A percentile compares a stretch with the other conserved stretches of the same genome.
These are phyloP conservation scores for Cordyceps pruinosa DNA, from an alignment of 2,329 filamentous ascomycete genomes.

Conservation along the genomic window DNA sequence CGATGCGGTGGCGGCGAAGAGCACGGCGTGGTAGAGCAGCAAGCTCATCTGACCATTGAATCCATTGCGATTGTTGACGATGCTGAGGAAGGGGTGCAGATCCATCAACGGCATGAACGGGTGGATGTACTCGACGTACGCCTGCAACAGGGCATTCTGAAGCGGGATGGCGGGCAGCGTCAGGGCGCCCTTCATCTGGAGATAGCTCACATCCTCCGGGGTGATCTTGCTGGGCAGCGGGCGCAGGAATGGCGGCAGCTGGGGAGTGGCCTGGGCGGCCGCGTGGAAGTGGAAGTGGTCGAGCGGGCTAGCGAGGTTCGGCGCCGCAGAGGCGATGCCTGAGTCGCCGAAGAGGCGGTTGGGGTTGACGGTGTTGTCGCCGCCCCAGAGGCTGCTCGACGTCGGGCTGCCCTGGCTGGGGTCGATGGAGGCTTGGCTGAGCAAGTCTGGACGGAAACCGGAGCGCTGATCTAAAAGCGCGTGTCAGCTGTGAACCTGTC, in stretches of 20 bases:
- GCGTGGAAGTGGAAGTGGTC: constrained; percentile 21
- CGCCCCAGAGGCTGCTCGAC: constrained; percentile 18
- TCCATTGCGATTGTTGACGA: constrained; percentile 61
- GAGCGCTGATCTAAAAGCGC: constrained; percentile 11
- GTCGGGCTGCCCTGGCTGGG: constrained; percentile 10
- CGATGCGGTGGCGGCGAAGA: constrained; percentile 88
- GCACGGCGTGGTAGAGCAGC: constrained; percentile 85
- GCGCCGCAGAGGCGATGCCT: constrained; percentile 34
- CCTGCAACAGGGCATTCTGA: constrained; percentile 73
- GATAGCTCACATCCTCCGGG: constrained; percentile 74
- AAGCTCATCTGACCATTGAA: constrained; percentile 68
- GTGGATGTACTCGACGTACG: constrained; percentile 84
- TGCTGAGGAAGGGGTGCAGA: constrained; percentile 51
- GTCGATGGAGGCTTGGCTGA: constrained; percentile 6
- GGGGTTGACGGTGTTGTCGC: constrained; percentile 24
- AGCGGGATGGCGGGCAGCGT: constrained; percentile 63
- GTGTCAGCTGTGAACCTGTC: constrained; percentile 3
- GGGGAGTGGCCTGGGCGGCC: constrained; percentile 24
- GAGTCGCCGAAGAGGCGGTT: constrained; percentile 30
- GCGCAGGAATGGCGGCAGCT: constrained; percentile 65
- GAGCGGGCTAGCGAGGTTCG: constrained; percentile 39
- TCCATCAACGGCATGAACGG: constrained; percentile 89
- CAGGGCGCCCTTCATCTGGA: constrained; percentile 77
- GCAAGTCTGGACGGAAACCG: constrained; percentile 11
- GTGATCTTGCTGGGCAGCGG: constrained; percentile 71